These are phyloP conservation scores for Cyclostephanos tholiformis DNA, from an alignment of 108 stramenopile genomes.

Conservation along the genomic window DNA sequence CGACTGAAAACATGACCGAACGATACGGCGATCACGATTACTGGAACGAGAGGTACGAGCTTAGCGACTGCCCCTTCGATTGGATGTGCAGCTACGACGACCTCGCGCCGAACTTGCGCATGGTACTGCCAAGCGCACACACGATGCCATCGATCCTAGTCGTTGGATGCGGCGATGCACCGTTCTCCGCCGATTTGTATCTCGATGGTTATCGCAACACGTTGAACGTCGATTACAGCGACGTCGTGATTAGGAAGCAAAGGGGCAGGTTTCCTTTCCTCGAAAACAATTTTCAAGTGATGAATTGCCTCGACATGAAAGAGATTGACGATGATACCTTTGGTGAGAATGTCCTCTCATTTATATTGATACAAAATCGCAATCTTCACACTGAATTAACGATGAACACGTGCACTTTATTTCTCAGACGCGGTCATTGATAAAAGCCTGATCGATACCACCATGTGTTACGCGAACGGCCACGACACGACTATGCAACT, in stretches of 20 bases:
- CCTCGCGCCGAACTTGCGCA: conserved; percentile 9
- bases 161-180: conserved; percentile 52
- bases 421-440: conserved; percentile 32
- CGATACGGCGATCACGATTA: conserved; percentile 16
- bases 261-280: conserved; percentile 13
- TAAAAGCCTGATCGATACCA: conserved; percentile 34
- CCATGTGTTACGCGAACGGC: conserved; percentile 41
- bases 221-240: conserved; percentile 56
- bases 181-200: conserved; percentile 30
- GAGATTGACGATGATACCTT: conserved; percentile 22
- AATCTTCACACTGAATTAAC: not conserved
- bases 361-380: too few species aligned
- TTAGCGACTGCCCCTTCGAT: conserved; percentile 26
- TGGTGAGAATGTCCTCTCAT: not conserved
- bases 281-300: conserved; percentile 2
- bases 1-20: conserved; percentile 5
- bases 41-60: conserved; percentile 13
- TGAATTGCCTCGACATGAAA: conserved; percentile 26
- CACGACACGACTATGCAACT: conserved; percentile 25
- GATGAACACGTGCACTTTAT: too few species aligned
- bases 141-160: conserved; percentile 17
- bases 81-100: conserved; percentile 25
- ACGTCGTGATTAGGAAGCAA: conserved; percentile 53
- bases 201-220: conserved; percentile 43
- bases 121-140: conserved; percentile 13